These are phyloP conservation scores for Fragaria nilgerrensis DNA, from an alignment of 306 rosid species.

Conservation along the genomic window DNA sequence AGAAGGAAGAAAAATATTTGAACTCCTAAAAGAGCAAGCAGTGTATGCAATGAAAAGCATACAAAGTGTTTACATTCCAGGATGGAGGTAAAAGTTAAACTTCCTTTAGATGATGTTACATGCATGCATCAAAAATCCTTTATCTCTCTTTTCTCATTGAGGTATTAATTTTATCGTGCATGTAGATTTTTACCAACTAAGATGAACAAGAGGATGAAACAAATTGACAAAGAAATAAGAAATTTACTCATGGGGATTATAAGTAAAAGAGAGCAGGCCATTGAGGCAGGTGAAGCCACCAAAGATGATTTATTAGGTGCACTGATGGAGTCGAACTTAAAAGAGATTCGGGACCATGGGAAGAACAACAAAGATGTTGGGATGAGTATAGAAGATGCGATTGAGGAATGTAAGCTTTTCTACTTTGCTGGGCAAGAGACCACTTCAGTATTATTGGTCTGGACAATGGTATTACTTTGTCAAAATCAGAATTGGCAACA, in stretches of 20 bases:
- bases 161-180: background rate
- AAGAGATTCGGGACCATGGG: constrained; percentile 40
- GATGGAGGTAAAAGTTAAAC: constrained; percentile 25
- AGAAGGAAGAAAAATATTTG: constrained; percentile 41
- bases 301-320: constrained; percentile 27
- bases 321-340: constrained; percentile 43
- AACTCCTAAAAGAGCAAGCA: constrained; percentile 35
- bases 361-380: constrained; percentile 34
- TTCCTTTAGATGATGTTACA: background rate
- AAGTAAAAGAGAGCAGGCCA: constrained; percentile 24
- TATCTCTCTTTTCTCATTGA: background rate
- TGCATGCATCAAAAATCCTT: too few species aligned
- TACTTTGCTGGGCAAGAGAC: constrained; percentile 64
- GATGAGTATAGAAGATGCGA: constrained; percentile 41
- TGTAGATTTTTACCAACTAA: constrained; percentile 35
- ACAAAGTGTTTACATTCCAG: constrained; percentile 19
- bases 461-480: constrained; percentile 50
- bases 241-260: constrained; percentile 29
- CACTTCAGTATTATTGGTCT: constrained; percentile 44
- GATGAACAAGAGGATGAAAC: constrained; percentile 32
- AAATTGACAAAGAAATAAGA: constrained; percentile 24
- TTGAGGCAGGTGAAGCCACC: constrained; percentile 27
- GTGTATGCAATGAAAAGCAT: background rate
- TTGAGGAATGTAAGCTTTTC: constrained; percentile 51
- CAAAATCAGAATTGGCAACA: constrained; percentile 43